Base-by-base conservation (phyloP, 768 basidiomycete genomes). In the Termitomyces sp. region DNA sequence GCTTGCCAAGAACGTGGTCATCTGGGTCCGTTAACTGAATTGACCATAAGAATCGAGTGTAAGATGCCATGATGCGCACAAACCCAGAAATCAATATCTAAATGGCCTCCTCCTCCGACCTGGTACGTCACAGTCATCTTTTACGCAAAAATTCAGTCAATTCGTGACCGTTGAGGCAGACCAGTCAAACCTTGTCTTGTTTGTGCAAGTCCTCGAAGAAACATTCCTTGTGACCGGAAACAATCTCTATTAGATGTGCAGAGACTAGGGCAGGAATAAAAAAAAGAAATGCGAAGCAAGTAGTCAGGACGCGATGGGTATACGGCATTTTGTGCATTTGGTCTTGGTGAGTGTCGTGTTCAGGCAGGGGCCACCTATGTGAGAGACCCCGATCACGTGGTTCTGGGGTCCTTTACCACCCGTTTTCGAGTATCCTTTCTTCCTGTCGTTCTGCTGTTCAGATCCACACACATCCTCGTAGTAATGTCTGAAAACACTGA, bases 41-140 rank as follows among this genome's bases (percentile, higher is more conserved):
- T 47, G 26, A 28, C 32, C 37, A 51, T 32, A 62, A 49, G 54
- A 60, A 42, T 54, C 49, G 53, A 34, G 21, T 46, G 7, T 5
- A 22, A 22, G n/a, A 28, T 35, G 41, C 38, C 28, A 41, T 22
- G 10, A 21, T 9, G 30, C 11, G 21, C 32, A 26, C 72, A 64
- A 60, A 96, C 94, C 89, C 88, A 96, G 68, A 98, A 98, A 71
- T 99, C 96, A 57, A 99, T 92, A 71, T 99, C 97, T 48, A 98
- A 72, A 67, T 98, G 91, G 1, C 97, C 96, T 24, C 97, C 97
- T 43, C 92, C 93, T 51, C 93, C 95, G 7, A 98, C 97, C 79
- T 99, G 97, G 68, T 98, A 99, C 38, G 96, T 97, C 48, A 99
- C 90, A 24, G 96, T 96, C 97, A 99, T 98, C 95, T 98, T 64